Evolutionary conservation across 163 green algal genomes (phyloP), one percentile per base, ranked within the genome.

Genomic region (Chlorella variabilis): DNA sequence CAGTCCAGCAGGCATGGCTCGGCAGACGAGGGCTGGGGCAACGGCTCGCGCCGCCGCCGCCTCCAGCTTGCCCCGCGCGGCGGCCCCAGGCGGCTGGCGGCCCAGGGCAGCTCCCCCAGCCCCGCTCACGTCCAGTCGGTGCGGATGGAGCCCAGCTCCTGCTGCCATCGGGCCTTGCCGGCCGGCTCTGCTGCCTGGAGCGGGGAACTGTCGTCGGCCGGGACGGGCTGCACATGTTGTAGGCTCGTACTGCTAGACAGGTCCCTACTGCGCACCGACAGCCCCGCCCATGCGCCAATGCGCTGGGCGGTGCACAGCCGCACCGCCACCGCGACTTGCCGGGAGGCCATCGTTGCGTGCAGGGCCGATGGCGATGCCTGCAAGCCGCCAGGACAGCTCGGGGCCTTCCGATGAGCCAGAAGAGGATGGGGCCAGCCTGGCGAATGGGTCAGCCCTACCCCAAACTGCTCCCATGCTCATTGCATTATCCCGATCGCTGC

Each of bases 121-220:
- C 11, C 9, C 2, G 45, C 91, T 89, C 71, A 97, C 93, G 91
- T 98, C 94, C 94, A 98, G 85, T 97, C 90, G 0, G 85, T 97
- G 45, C 94, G 89, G 6, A 98, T 87, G 31, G 70, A 82, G 20
- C 94, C 94, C 38, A 98, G 87, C 75, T 96, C 90, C 0, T 56
- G 51, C 31, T 71, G 67, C 91, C 92, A 97, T 38, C 90, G 71
- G 23, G 42, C n/a, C 1, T 45, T 65, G 42, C 36, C 38, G 48
- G 67, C 38, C 0, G 39, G 38, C 0, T 65, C 63, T 6, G 56
- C 58, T 21, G 36, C 41, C 34, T 61, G 3, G 13, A 29, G 42
- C 18, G 62, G 70, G 18, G 20, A 62, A 34, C n/a, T 36, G 4
- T 67, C 38, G 4, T 82, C 68, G 17, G 75, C 71, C 20, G 45